These are phyloP conservation scores for Penicillium parvum DNA, from an alignment of 495 filamentous ascomycete genomes.

Conservation along the genomic window DNA sequence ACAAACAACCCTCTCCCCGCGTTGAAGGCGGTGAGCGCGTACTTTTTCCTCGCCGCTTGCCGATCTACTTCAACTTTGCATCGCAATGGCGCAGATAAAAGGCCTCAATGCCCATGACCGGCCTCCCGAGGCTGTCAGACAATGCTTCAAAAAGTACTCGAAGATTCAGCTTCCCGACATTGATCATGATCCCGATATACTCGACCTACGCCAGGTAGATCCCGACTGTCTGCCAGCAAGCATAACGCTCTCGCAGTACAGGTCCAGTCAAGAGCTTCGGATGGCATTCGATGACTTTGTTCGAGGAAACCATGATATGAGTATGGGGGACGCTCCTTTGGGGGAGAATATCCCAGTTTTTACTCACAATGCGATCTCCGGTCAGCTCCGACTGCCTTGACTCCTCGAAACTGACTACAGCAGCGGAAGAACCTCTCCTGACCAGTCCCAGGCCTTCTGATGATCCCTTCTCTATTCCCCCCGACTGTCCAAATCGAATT, in stretches of 20 bases:
- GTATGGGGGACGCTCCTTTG: constrained; percentile 19
- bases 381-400: constrained; percentile 29
- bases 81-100: constrained; percentile 37
- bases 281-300: constrained; percentile 34
- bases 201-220: constrained; percentile 45
- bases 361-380: constrained; percentile 38
- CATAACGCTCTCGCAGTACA: constrained; percentile 27
- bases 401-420: constrained; percentile 29
- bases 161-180: constrained; percentile 40
- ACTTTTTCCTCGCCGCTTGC: constrained; percentile 6
- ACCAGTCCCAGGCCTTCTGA: constrained; percentile 57
- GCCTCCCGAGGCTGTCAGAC: constrained; percentile 60
- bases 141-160: constrained; percentile 62
- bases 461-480: constrained; percentile 70
- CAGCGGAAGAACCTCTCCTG: constrained; percentile 17
- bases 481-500: constrained; percentile 61
- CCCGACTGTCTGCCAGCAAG: constrained; percentile 24
- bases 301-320: constrained; percentile 10
- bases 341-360: constrained; percentile 44
- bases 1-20: constrained; percentile 37
- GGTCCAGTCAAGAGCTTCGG: constrained; percentile 30
- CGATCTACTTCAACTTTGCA: not conserved
- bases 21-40: constrained; percentile 37
- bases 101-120: constrained; percentile 64
- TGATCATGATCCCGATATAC: constrained; percentile 41